Conservation (phyloP, 768 basidiomycete genomes). For the Xerocomellus amylosporus region DNA sequence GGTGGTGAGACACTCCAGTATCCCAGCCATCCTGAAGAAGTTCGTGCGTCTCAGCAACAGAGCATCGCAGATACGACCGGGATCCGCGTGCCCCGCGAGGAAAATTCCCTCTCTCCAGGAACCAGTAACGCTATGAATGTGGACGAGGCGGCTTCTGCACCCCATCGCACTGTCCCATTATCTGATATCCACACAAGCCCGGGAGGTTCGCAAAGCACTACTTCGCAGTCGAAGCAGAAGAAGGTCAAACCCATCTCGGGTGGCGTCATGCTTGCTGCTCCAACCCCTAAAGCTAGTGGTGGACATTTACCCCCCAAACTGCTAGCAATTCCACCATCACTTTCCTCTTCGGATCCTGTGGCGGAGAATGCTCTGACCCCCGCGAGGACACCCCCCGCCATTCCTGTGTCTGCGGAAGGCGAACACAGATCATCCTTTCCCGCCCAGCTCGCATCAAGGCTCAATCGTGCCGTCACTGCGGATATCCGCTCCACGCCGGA, state of each 20-base stretch:
- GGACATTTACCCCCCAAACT: conserved; percentile 3
- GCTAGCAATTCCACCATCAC: not conserved
- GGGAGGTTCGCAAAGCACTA: not conserved
- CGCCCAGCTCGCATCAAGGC: conserved; percentile 14
- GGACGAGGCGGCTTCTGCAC: not conserved
- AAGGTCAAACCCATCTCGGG: conserved; percentile 14
- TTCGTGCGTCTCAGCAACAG: conserved; percentile 23
- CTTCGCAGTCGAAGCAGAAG: not conserved
- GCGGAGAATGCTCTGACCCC: not conserved
- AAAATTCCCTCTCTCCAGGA: not conserved
- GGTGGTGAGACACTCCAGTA: conserved; percentile 1
- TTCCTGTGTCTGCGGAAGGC: conserved; percentile 10
- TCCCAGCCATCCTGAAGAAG: not conserved
- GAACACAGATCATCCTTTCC: conserved; percentile 11
- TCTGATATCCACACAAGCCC: not conserved
- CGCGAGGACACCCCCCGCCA: conserved; percentile 3
- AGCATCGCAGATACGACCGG: conserved; percentile 26
- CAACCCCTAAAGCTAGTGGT: not conserved
- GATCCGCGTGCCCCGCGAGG: conserved; percentile 24
- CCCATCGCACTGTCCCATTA: not conserved
- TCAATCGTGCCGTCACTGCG: not conserved
- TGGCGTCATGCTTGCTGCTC: conserved; percentile 15
- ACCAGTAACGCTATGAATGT: not conserved
- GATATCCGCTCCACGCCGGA: conserved; percentile 6
- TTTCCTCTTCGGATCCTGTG: not conserved